Evolutionary conservation across 1,284 basidiomycete genomes (phyloP).

Genomic region (Trichosporon ovoides): DNA sequence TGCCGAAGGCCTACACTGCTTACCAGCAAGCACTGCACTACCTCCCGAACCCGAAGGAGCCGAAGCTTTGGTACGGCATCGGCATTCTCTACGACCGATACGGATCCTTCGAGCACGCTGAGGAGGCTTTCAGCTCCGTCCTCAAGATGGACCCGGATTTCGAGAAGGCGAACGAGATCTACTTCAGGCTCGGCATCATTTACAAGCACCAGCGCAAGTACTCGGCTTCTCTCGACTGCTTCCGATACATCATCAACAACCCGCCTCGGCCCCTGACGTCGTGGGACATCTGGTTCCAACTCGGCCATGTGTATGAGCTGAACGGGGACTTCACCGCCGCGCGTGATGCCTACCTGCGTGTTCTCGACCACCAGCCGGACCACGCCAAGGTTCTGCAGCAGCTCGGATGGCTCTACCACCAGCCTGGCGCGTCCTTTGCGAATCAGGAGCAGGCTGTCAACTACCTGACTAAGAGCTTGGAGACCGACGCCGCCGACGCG

Average conservation of each 20-base stretch:
- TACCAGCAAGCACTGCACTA: constrained; percentile 98
- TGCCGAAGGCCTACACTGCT: constrained; percentile 96
- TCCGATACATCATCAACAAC: constrained; percentile 91
- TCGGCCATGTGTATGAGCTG: constrained; percentile 91
- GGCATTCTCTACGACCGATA: constrained; percentile 98
- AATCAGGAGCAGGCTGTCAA: constrained; percentile 91
- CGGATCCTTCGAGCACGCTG: constrained; percentile 95
- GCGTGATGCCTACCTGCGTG: constrained; percentile 95
- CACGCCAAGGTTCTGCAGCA: constrained; percentile 98
- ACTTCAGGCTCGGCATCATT: constrained; percentile 96
- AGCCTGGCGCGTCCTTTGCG: constrained; percentile 86
- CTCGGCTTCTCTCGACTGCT: constrained; percentile 76
- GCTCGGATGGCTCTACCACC: constrained; percentile 95
- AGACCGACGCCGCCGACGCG: constrained; percentile 90
- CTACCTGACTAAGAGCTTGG: constrained; percentile 88
- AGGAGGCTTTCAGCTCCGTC: constrained; percentile 95
- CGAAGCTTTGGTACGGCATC: constrained; percentile 99
- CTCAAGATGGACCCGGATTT: constrained; percentile 97
- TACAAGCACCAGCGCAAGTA: constrained; percentile 99
- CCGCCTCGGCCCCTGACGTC: constrained; percentile 93
- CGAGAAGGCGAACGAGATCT: constrained; percentile 98
- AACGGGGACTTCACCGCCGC: constrained; percentile 54
- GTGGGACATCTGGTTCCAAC: constrained; percentile 99
- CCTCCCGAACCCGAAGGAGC: constrained; percentile 94
- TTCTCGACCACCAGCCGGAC: constrained; percentile 83